Evolutionary conservation across 805 yeast genomes (phyloP).

Genomic region (Wickerhamomyces hampshirensis): DNA sequence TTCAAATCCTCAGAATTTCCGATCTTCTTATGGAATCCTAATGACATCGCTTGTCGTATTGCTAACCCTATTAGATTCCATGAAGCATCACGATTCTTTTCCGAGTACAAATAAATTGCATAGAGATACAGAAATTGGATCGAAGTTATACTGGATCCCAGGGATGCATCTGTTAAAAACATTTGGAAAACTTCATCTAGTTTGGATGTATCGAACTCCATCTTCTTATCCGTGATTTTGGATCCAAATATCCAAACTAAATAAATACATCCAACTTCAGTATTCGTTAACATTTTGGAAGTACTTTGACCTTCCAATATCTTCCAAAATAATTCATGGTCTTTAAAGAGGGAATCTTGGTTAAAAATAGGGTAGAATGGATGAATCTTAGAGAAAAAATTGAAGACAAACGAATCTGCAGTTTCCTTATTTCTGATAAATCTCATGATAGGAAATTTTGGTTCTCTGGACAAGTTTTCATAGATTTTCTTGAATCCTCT

Average conservation of each 20-base stretch:
- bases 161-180: constrained; percentile 37
- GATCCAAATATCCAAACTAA: constrained; percentile 34
- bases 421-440: constrained; percentile 27
- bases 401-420: constrained; percentile 32
- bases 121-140: constrained; percentile 38
- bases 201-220: constrained; percentile 19
- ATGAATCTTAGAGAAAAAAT: constrained; percentile 39
- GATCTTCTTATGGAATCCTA: constrained; percentile 42
- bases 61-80: constrained; percentile 45
- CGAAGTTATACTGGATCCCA: constrained; percentile 41
- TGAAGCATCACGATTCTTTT: constrained; percentile 43
- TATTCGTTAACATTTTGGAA: constrained; percentile 8
- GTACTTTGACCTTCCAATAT: constrained; percentile 2
- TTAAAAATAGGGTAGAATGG: constrained; percentile 40
- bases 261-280: constrained; percentile 39
- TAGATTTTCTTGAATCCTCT: constrained; percentile 10
- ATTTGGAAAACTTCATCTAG: constrained; percentile 38
- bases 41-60: constrained; percentile 41
- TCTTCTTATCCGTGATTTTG: constrained; percentile 21
- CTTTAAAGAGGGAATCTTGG: constrained; percentile 27
- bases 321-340: constrained; percentile 36
- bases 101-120: constrained; percentile 39
- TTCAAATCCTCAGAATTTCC: constrained; percentile 11
- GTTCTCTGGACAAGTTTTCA: constrained; percentile 10
- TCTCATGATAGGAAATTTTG: constrained; percentile 35